phyloP scores from a whole-genome alignment of 495 filamentous ascomycete species.

The Cladorrhinum samala region DNA sequence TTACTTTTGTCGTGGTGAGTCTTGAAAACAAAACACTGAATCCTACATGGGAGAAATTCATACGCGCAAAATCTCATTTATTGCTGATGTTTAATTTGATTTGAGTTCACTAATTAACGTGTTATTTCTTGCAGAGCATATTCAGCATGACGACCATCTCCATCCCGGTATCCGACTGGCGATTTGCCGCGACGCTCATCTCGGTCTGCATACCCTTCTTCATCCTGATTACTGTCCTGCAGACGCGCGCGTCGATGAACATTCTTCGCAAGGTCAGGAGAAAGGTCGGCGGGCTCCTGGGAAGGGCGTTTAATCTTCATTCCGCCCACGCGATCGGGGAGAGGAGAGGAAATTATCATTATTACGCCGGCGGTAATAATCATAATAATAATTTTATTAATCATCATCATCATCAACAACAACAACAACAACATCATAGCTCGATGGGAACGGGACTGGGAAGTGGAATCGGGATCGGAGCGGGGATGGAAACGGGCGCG shows the following conservation, averaged over 20 bases:
- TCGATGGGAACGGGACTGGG: no score
- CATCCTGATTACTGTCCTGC: constrained; percentile 24
- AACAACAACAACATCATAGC: not conserved
- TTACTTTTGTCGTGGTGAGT: constrained; percentile 35
- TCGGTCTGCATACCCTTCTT: constrained; percentile 31
- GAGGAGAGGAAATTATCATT: not conserved
- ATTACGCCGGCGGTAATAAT: no score
- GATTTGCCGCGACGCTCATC: constrained; percentile 27
- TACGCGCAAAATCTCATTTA: not conserved
- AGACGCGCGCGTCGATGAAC: constrained; percentile 20
- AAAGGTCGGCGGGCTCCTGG: not conserved
- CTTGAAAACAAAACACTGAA: not conserved
- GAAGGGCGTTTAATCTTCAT: not conserved
- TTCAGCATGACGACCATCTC: constrained; percentile 30
- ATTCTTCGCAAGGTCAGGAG: not conserved
- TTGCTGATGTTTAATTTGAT: no score
- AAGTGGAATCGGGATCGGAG: no score
- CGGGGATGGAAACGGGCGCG: no score
- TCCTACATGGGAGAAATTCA: no score
- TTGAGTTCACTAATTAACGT: no score
- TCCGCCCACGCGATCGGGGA: not conserved
- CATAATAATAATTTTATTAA: not conserved
- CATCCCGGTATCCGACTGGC: constrained; percentile 23
- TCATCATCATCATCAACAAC: not conserved
- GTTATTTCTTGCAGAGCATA: constrained; percentile 9